Conservation (phyloP, 1,284 basidiomycete species). For the Crepidotus sp. region DNA sequence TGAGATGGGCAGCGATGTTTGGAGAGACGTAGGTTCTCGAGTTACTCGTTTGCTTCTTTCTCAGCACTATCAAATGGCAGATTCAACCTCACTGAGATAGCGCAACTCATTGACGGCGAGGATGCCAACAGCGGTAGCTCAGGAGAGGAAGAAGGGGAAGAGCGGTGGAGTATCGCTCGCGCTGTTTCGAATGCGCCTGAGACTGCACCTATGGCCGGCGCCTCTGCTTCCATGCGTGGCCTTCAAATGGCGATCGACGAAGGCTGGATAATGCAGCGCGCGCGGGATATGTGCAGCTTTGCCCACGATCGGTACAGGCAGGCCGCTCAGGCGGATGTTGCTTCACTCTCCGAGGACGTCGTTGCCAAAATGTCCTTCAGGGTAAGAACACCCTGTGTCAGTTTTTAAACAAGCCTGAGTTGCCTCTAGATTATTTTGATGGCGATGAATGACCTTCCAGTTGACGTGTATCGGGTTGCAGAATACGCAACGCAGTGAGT, state of each 20-base stretch:
- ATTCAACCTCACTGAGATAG: constrained; percentile 63
- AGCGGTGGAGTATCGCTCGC: constrained; percentile 43
- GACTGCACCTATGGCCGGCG: constrained; percentile 26
- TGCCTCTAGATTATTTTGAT: constrained; percentile 53
- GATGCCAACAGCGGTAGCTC: constrained; percentile 39
- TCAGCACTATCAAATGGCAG: too few relatives aligned
- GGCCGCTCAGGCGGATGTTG: constrained; percentile 52
- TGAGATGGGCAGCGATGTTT: constrained; percentile 63
- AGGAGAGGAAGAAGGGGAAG: constrained; percentile 43
- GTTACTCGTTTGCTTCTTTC: not conserved
- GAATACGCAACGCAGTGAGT: constrained; percentile 55
- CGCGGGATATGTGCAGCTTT: constrained; percentile 66
- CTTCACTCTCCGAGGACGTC: constrained; percentile 38
- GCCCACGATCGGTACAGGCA: constrained; percentile 65
- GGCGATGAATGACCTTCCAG: constrained; percentile 53
- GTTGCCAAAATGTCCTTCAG: constrained; percentile 63
- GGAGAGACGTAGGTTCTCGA: constrained; percentile 47
- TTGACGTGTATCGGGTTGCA: constrained; percentile 57
- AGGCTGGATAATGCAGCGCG: constrained; percentile 62
- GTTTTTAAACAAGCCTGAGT: not conserved
- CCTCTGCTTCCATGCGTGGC: constrained; percentile 57
- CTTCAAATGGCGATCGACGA: constrained; percentile 57
- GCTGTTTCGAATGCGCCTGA: constrained; percentile 39
- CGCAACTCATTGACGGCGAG: constrained; percentile 64
- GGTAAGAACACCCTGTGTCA: constrained; percentile 26